phyloP scores from a whole-genome alignment of 139 green algal genomes.

The Micromonas pusilla region DNA sequence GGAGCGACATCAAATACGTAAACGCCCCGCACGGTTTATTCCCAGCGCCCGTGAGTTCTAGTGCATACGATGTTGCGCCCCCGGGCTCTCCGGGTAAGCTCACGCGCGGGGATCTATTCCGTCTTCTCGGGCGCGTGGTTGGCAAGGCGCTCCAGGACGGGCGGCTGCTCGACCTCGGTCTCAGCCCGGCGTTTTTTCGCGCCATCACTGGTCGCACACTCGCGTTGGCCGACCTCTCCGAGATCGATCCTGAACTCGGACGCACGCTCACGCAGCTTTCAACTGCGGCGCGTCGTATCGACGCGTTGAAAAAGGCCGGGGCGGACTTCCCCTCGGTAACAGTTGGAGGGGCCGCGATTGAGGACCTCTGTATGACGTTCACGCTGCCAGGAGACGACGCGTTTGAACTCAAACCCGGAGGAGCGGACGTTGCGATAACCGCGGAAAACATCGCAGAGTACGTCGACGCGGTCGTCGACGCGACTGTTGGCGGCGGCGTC shows the following conservation, averaged over 20 bases:
- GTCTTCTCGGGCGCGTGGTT: conserved; percentile 73
- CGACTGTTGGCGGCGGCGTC: conserved; percentile 70
- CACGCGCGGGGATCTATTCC: conserved; percentile 59
- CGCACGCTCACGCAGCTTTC: conserved; percentile 63
- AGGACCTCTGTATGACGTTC: conserved; percentile 80
- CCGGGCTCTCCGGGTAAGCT: neutral
- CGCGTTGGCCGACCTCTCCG: conserved; percentile 59
- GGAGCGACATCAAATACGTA: conserved; percentile 45
- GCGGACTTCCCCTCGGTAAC: neutral
- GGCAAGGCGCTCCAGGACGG: conserved; percentile 88
- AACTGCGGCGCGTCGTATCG: conserved; percentile 28
- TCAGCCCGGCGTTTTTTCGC: conserved; percentile 77
- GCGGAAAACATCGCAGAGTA: conserved; percentile 67
- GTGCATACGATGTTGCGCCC: neutral
- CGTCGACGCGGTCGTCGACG: conserved; percentile 77
- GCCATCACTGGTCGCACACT: conserved; percentile 43
- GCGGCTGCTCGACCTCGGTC: conserved; percentile 82
- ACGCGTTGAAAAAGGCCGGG: neutral
- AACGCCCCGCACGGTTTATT: conserved; percentile 79
- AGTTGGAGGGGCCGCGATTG: conserved; percentile 18
- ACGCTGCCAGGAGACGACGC: conserved; percentile 73
- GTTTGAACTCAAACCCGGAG: conserved; percentile 61
- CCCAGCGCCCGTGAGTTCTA: conserved; percentile 57
- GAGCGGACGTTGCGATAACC: conserved; percentile 55
- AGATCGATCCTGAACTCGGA: conserved; percentile 67